These are phyloP conservation scores for Bretziella fagacearum DNA, from an alignment of 2,329 filamentous ascomycete genomes.

Conservation along the genomic window DNA sequence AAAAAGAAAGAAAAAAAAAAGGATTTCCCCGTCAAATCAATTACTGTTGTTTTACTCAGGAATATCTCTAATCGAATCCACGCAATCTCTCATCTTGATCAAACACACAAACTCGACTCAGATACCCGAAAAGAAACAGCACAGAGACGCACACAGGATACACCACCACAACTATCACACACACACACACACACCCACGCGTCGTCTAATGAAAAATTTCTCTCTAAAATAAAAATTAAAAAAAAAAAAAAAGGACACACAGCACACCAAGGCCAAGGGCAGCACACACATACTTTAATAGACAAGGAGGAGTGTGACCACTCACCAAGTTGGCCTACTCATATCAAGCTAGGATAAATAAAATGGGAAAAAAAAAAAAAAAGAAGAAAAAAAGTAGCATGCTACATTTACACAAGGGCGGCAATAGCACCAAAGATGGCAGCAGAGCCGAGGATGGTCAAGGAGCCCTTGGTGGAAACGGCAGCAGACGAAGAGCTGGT, in stretches of 20 bases:
- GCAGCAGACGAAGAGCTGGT: conserved; percentile 25
- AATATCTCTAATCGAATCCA: conserved; percentile 6
- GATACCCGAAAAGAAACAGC: not conserved
- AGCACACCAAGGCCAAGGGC: conserved; percentile 19
- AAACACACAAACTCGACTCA: conserved; percentile 1
- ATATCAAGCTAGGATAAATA: not conserved
- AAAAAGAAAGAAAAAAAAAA: conserved; percentile 5
- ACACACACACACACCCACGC: not conserved
- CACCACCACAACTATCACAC: not conserved
- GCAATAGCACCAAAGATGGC: conserved; percentile 31
- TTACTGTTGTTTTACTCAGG: conserved; percentile 4
- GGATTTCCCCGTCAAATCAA: conserved; percentile 10
- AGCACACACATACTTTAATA: not conserved
- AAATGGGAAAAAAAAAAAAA: conserved; percentile 9
- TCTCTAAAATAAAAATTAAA: not conserved
- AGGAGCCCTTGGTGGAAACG: conserved; percentile 27
- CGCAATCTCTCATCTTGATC: conserved; percentile 1
- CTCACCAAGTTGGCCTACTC: too few relatives aligned
- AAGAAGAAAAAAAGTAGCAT: conserved; percentile 5
- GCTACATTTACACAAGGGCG: conserved; percentile 32
- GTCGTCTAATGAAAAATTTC: conserved; percentile 6
- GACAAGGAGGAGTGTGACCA: not conserved
- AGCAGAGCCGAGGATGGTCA: conserved; percentile 31
- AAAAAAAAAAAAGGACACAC: conserved; percentile 16
- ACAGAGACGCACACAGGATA: too few relatives aligned